Conservation (phyloP, 768 basidiomycete genomes). For the Auricularia sp. region DNA sequence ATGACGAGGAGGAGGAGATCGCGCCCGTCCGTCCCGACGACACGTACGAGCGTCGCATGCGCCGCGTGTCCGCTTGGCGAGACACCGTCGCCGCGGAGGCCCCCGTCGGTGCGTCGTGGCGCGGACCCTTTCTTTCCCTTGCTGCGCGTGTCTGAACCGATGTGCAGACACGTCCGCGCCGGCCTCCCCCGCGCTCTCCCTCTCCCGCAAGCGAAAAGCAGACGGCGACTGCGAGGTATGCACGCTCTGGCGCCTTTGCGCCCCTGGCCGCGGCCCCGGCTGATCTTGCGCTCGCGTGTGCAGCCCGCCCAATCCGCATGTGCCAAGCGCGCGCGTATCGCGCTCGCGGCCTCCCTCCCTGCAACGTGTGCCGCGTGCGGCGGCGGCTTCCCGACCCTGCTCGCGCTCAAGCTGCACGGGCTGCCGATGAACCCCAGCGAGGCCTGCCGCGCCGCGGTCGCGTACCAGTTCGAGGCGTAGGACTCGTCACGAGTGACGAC, state of each 20-base stretch:
- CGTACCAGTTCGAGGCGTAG: conserved; percentile 52
- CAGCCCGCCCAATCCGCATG: neutral
- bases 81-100: conserved; percentile 35
- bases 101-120: neutral
- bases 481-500: neutral
- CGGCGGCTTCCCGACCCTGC: conserved; percentile 73
- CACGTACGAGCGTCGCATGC: conserved; percentile 34
- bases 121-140: conserved; percentile 23
- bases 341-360: neutral
- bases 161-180: conserved; percentile 7
- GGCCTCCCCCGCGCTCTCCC: conserved; percentile 18
- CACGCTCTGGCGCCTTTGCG: neutral
- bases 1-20: conserved; percentile 23
- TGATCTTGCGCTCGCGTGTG: neutral
- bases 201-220: conserved; percentile 40
- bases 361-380: conserved; percentile 21
- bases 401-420: conserved; percentile 34
- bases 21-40: neutral
- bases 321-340: neutral
- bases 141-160: conserved; percentile 11
- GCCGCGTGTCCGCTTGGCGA: conserved; percentile 64
- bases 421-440: conserved; percentile 21
- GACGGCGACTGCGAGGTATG: conserved; percentile 18
- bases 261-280: neutral
- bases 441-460: conserved; percentile 63